phyloP scores from a whole-genome alignment of 129 eudicot genomes.

The Silybum marianum region DNA sequence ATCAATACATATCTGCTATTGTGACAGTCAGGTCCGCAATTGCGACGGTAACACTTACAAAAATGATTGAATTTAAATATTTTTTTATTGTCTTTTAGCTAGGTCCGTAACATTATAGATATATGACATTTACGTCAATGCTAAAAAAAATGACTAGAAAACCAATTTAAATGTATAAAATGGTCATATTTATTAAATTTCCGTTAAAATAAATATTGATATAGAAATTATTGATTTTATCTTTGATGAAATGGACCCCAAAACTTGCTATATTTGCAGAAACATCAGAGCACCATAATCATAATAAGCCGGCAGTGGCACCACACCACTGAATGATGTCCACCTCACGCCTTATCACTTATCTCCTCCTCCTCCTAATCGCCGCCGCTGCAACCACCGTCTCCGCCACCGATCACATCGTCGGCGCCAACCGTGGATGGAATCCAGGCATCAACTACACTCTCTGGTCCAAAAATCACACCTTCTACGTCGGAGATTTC shows the following conservation, averaged over 20 bases:
- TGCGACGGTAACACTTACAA: too few relatives aligned
- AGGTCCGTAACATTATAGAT: too few relatives aligned
- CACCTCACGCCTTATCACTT: slow-evolving; percentile 36
- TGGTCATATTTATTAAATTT: too few relatives aligned
- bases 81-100: too few relatives aligned
- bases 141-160: too few relatives aligned
- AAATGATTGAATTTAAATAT: too few relatives aligned
- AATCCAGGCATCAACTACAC: slow-evolving; percentile 89
- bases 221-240: neutral
- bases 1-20: too few relatives aligned
- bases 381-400: slow-evolving; percentile 46
- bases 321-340: slow-evolving; percentile 43
- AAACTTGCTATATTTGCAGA: slow-evolving; percentile 12
- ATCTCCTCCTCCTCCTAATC: slow-evolving; percentile 44
- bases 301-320: slow-evolving; percentile 6
- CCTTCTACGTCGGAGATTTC: slow-evolving; percentile 72
- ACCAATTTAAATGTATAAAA: too few relatives aligned
- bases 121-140: too few relatives aligned
- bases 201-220: too few relatives aligned
- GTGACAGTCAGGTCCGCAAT: too few relatives aligned
- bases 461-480: slow-evolving; percentile 77
- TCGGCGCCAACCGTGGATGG: slow-evolving; percentile 91
- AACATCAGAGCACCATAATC: neutral
- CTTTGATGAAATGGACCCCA: neutral
- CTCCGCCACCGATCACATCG: slow-evolving; percentile 89